A percentile compares a stretch with the other conserved stretches of the same genome.
Evolutionary conservation across 2,329 filamentous ascomycete species (phyloP).

Genomic region (Eutypa lata): DNA sequence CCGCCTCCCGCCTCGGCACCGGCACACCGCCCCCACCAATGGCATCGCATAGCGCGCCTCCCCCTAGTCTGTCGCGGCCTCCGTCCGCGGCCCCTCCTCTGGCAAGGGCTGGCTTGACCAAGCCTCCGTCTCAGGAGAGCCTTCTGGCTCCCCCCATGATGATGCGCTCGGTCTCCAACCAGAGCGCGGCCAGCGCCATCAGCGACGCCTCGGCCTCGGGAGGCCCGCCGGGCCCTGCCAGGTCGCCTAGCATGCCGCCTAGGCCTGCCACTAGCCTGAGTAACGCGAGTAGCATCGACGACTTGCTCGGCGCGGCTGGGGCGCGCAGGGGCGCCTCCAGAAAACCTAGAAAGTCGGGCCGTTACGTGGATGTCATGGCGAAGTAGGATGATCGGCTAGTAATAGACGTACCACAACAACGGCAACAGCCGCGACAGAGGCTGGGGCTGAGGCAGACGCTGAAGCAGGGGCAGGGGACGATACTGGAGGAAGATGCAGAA

Average conservation of each 20-base stretch:
- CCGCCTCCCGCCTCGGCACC: slow-evolving; percentile 49
- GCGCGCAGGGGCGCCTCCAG: slow-evolving; percentile 64
- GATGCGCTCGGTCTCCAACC: slow-evolving; percentile 46
- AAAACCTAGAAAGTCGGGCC: slow-evolving; percentile 75
- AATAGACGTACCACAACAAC: not conserved
- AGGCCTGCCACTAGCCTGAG: slow-evolving; percentile 79
- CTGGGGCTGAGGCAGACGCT: too few species aligned
- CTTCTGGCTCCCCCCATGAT: slow-evolving; percentile 36
- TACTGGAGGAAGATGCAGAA: too few species aligned
- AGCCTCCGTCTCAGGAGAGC: slow-evolving; percentile 34
- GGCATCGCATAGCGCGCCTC: slow-evolving; percentile 11
- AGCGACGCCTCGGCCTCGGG: slow-evolving; percentile 16
- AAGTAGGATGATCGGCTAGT: slow-evolving; percentile 40
- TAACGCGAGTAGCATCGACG: slow-evolving; percentile 92
- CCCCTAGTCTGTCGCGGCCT: slow-evolving; percentile 16
- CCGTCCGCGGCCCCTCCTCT: slow-evolving; percentile 19
- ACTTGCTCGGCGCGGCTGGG: slow-evolving; percentile 74
- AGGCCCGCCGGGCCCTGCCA: slow-evolving; percentile 13
- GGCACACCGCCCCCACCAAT: slow-evolving; percentile 49
- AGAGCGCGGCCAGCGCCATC: slow-evolving; percentile 35
- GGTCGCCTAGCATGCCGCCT: slow-evolving; percentile 49
- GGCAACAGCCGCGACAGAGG: too few species aligned
- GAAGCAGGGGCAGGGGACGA: too few species aligned
- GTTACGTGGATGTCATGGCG: slow-evolving; percentile 97
- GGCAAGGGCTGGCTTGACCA: slow-evolving; percentile 25